Percentiles rank a stretch among this genome's conserved stretches.
These are phyloP conservation scores for Cordyceps cicadae DNA, from an alignment of 2,329 filamentous ascomycete species.

Conservation along the genomic window DNA sequence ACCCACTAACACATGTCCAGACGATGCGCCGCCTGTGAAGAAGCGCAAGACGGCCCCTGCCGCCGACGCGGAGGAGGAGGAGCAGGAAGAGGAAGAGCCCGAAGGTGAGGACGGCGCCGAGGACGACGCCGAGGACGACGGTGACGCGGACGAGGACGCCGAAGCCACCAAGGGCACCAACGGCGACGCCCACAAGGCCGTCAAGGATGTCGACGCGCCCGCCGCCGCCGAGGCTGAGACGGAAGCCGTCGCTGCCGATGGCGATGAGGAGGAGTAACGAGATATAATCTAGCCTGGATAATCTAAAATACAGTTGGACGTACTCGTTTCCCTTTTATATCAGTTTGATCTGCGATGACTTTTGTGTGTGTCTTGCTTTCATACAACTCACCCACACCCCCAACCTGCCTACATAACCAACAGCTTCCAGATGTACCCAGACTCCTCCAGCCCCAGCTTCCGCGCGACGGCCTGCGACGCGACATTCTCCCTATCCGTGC, in stretches of 20 bases:
- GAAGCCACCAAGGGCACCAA: constrained; percentile 14
- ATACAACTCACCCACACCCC: background rate
- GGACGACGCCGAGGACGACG: constrained; percentile 21
- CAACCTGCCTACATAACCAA: background rate
- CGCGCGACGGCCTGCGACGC: background rate
- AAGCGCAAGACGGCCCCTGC: constrained; percentile 39
- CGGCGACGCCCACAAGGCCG: constrained; percentile 18
- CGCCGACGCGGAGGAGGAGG: constrained; percentile 27
- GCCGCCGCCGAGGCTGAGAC: constrained; percentile 24
- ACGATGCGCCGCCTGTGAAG: constrained; percentile 39
- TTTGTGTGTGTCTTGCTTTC: background rate
- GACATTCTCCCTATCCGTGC: background rate
- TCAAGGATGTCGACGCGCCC: constrained; percentile 21
- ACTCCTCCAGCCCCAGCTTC: background rate
- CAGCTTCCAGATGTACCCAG: constrained; percentile 9
- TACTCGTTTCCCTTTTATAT: background rate
- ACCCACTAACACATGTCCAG: constrained; percentile 16
- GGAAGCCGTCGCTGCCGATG: background rate
- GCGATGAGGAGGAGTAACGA: background rate
- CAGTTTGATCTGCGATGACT: background rate
- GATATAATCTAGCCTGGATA: background rate
- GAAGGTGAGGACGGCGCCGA: constrained; percentile 25
- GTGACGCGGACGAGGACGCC: constrained; percentile 18
- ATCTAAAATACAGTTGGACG: background rate
- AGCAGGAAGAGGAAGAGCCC: constrained; percentile 26